Conservation (phyloP, 441 rosid genomes). For the Syzygium malaccense region DNA sequence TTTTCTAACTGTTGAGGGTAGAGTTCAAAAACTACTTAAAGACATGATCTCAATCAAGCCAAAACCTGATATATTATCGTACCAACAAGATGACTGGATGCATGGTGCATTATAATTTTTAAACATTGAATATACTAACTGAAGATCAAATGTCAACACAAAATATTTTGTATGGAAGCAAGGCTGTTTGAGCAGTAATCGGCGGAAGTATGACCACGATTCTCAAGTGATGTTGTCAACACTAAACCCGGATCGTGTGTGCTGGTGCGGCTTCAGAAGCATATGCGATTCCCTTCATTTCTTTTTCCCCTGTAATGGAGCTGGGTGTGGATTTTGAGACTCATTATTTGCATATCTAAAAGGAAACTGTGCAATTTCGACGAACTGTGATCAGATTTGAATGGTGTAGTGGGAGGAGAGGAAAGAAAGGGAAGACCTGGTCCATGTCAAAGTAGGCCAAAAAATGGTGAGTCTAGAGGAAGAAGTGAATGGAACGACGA, state of each 20-base stretch:
- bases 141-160: background rate
- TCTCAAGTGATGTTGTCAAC: background rate
- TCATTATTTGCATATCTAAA: background rate
- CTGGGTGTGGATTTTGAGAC: background rate
- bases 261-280: background rate
- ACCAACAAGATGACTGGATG: background rate
- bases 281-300: background rate
- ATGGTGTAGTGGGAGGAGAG: background rate
- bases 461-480: background rate
- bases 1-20: background rate
- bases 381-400: background rate
- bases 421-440: background rate
- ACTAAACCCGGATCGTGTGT: background rate
- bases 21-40: background rate
- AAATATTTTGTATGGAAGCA: background rate
- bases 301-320: background rate
- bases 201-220: background rate
- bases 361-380: background rate
- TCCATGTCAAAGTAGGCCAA: background rate
- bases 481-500: background rate
- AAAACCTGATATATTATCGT: background rate
- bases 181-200: background rate
- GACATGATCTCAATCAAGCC: background rate
- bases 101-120: background rate
- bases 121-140: background rate